Evolutionary conservation across 164 flowering plant species (phyloP).

Genomic region (Kingdonia uniflora): DNA sequence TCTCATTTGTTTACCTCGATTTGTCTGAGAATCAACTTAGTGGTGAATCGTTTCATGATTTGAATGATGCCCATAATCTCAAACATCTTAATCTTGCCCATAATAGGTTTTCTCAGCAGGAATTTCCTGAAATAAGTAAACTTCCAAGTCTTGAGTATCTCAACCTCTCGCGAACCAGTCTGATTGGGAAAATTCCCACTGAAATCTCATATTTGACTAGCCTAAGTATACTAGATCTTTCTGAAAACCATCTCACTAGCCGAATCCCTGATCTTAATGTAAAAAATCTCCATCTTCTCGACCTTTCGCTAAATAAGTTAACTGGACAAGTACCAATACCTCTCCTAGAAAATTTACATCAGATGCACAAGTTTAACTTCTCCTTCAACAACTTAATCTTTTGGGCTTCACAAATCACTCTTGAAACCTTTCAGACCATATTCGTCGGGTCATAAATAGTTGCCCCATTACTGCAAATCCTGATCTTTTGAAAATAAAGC

Average conservation of each 20-base stretch:
- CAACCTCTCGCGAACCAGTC: constrained; percentile 51
- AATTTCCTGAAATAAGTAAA: constrained; percentile 29
- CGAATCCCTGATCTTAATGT: constrained; percentile 30
- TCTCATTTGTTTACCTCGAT: constrained; percentile 55
- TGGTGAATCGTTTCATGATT: constrained; percentile 39
- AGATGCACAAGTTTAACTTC: constrained; percentile 58
- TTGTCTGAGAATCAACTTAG: constrained; percentile 65
- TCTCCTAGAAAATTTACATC: constrained; percentile 29
- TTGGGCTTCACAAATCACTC: constrained; percentile 36
- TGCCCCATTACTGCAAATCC: constrained; percentile 75
- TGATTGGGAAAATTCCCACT: constrained; percentile 36
- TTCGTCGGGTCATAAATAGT: constrained; percentile 47
- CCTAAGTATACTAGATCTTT: constrained; percentile 56
- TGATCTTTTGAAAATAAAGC: constrained; percentile 24
- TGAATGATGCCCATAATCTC: constrained; percentile 43
- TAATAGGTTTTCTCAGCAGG: constrained; percentile 49
- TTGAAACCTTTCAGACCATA: constrained; percentile 24
- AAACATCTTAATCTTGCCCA: constrained; percentile 61
- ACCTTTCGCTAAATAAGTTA: constrained; percentile 55
- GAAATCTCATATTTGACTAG: constrained; percentile 32
- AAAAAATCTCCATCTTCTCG: constrained; percentile 40
- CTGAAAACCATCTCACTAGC: constrained; percentile 52
- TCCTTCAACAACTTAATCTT: constrained; percentile 62
- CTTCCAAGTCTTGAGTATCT: constrained; percentile 51
- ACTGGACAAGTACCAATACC: constrained; percentile 45